Percentiles rank a stretch among this genome's conserved stretches.
Evolutionary conservation across 257 asterid genomes (phyloP).

Genomic region (Nyctanthes arbortristis): DNA sequence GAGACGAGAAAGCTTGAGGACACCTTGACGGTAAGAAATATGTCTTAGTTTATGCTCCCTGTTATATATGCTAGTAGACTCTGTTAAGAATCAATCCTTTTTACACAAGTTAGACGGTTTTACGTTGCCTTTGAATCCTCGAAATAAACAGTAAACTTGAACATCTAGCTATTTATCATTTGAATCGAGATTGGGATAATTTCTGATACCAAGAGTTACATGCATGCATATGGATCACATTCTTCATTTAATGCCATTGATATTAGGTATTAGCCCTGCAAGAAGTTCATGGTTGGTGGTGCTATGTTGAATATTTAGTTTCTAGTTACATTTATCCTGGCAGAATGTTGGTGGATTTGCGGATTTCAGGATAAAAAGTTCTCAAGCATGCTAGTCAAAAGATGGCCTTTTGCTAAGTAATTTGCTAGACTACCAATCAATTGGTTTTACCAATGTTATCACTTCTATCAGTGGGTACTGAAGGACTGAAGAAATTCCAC

Average conservation of each 20-base stretch:
- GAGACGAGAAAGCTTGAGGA: slow-evolving; percentile 83
- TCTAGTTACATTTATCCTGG: not conserved
- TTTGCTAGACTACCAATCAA: not conserved
- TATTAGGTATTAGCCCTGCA: not conserved
- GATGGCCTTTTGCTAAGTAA: not conserved
- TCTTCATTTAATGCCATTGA: no score
- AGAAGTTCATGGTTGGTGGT: not conserved
- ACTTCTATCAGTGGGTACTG: not conserved
- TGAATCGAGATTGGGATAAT: not conserved
- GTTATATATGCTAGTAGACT: not conserved
- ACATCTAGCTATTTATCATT: not conserved
- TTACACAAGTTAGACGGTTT: not conserved
- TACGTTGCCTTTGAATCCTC: not conserved
- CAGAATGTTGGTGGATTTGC: not conserved
- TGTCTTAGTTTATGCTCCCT: slow-evolving; percentile 9
- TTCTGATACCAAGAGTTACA: not conserved
- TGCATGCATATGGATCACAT: not conserved
- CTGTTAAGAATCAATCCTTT: not conserved
- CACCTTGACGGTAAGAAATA: slow-evolving; percentile 75
- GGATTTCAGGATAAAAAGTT: not conserved
- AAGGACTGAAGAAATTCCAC: not conserved
- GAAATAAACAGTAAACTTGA: not conserved
- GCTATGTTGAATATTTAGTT: not conserved
- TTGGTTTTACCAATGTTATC: not conserved
- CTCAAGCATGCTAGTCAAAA: not conserved